Percentiles rank a stretch among this genome's conserved stretches.
Evolutionary conservation across 2,329 filamentous ascomycete species (phyloP).

Genomic region (Epichloe uncinata): DNA sequence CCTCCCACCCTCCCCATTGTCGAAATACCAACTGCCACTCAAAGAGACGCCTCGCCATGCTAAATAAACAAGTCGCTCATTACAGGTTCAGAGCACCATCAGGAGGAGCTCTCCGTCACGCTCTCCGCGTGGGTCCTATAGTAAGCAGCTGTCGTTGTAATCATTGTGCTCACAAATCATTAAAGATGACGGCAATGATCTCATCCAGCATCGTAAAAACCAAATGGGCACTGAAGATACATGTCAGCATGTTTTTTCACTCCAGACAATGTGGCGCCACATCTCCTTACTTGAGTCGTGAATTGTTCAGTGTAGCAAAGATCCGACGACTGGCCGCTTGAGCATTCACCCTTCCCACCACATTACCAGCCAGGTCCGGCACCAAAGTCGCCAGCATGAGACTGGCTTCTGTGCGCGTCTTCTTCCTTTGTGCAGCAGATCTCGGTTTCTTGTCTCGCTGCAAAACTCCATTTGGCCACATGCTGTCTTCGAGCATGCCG

Average conservation of each 20-base stretch:
- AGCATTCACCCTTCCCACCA: constrained; percentile 85
- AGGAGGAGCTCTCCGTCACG: neutral
- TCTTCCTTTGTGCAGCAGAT: constrained; percentile 59
- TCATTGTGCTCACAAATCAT: constrained; percentile 15
- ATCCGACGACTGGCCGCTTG: constrained; percentile 79
- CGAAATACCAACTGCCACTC: neutral
- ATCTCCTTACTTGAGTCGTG: constrained; percentile 61
- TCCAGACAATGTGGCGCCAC: neutral
- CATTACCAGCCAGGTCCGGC: constrained; percentile 81
- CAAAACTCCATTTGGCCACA: constrained; percentile 66
- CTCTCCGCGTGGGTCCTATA: neutral
- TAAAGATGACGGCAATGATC: constrained; percentile 51
- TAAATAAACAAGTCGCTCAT: neutral
- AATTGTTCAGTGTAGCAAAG: constrained; percentile 85
- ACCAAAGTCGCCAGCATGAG: constrained; percentile 80
- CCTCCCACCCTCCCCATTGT: neutral
- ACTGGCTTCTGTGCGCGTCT: constrained; percentile 74
- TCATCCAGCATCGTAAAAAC: constrained; percentile 61
- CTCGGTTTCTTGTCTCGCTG: constrained; percentile 40
- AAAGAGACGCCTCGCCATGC: constrained; percentile 4
- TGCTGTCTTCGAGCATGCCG: constrained; percentile 52
- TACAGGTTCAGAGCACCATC: neutral
- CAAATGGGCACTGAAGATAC: constrained; percentile 44
- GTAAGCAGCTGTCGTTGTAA: neutral
- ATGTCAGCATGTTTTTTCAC: neutral